Evolutionary conservation across 164 flowering plant genomes (phyloP).

Genomic region (Amborella trichopoda): DNA sequence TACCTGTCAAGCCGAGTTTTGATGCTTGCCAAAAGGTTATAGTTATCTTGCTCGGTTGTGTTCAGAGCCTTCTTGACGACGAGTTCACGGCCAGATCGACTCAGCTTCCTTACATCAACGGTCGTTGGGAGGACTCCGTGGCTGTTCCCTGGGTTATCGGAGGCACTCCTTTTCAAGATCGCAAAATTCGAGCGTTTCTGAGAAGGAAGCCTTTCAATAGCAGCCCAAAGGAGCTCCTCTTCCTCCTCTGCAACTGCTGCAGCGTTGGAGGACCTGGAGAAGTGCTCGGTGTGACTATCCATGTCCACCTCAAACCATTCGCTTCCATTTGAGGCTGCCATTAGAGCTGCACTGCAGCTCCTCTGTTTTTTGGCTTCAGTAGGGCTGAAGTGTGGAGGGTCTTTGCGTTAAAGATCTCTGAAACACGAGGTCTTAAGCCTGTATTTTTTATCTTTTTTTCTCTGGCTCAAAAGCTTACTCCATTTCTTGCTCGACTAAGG

Average conservation of each 20-base stretch:
- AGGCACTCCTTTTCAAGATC: conserved; percentile 22
- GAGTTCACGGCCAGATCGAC: conserved; percentile 38
- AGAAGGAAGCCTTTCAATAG: conserved; percentile 60
- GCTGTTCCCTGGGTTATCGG: conserved; percentile 10
- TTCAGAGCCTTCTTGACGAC: conserved; percentile 62
- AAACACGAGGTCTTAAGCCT: too few relatives aligned
- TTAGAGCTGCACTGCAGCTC: too few relatives aligned
- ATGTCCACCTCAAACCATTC: conserved; percentile 49
- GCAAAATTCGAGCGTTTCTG: conserved; percentile 39
- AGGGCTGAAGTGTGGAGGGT: too few relatives aligned
- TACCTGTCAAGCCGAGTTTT: conserved; percentile 73
- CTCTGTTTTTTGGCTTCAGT: too few relatives aligned
- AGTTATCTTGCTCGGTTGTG: conserved; percentile 73
- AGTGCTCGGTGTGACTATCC: conserved; percentile 12
- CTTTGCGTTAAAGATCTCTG: too few relatives aligned
- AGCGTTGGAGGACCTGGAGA: conserved; percentile 48
- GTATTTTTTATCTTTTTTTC: too few relatives aligned
- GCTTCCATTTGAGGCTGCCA: conserved; percentile 58
- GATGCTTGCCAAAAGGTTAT: conserved; percentile 45
- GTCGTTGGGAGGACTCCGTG: conserved; percentile 14
- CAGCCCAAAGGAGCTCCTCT: conserved; percentile 69
- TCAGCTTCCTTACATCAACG: conserved; percentile 59
- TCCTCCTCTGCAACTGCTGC: conserved; percentile 52
- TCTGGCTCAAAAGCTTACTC: too few relatives aligned
- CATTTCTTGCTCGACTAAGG: too few relatives aligned